These are phyloP conservation scores for Xylaria telfairii DNA, from an alignment of 495 filamentous ascomycete species.

Conservation along the genomic window DNA sequence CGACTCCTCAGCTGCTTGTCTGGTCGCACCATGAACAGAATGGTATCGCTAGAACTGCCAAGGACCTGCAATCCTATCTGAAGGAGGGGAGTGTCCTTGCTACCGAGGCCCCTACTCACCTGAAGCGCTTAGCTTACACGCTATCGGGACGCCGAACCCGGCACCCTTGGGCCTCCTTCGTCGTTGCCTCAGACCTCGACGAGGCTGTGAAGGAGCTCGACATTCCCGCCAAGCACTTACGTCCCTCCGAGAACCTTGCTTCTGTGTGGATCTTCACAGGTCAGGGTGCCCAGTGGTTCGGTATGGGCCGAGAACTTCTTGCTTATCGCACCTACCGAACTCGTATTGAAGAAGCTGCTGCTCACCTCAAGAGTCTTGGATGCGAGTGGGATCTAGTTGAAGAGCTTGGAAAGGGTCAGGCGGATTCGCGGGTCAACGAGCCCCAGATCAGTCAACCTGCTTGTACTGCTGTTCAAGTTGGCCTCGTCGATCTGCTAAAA, in stretches of 20 bases:
- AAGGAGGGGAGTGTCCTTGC: conserved; percentile 25
- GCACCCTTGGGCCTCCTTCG: conserved; percentile 45
- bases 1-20: conserved; percentile 34
- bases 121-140: conserved; percentile 44
- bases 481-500: conserved; percentile 58
- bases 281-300: conserved; percentile 51
- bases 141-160: conserved; percentile 47
- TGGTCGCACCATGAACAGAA: conserved; percentile 40
- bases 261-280: conserved; percentile 41
- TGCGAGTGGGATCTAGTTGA: conserved; percentile 36
- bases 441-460: conserved; percentile 47
- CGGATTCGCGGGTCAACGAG: conserved; percentile 34
- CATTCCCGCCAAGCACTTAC: conserved; percentile 30
- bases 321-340: conserved; percentile 32
- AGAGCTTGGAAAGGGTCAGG: conserved; percentile 30
- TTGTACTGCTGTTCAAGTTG: conserved; percentile 57
- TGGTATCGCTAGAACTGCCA: conserved; percentile 33
- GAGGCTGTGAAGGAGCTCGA: conserved; percentile 29
- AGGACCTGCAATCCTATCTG: conserved; percentile 31
- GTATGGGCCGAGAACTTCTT: conserved; percentile 56
- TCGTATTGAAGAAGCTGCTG: conserved; percentile 35
- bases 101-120: conserved; percentile 25
- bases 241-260: conserved; percentile 29
- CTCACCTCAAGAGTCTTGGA: conserved; percentile 32
- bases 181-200: conserved; percentile 39